phyloP scores from a whole-genome alignment of 441 rosid species.

The Hura crepitans region DNA sequence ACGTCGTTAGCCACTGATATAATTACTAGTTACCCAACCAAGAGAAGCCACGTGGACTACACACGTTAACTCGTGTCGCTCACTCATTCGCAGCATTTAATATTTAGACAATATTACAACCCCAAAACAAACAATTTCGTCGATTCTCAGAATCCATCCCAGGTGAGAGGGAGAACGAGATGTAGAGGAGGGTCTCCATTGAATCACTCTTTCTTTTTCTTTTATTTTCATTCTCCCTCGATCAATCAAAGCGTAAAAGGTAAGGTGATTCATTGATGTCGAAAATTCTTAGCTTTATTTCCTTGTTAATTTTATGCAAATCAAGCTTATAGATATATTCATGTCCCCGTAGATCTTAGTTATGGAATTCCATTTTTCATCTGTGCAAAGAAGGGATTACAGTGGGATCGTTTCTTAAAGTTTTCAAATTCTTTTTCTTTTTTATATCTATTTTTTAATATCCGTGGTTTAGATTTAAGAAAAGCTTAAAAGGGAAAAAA shows the following conservation, averaged over 20 bases:
- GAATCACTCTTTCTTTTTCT: background rate
- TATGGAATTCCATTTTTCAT: background rate
- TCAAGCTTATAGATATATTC: background rate
- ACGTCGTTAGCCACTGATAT: background rate
- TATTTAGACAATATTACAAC: background rate
- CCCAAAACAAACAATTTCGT: constrained; percentile 1
- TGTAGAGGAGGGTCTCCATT: background rate
- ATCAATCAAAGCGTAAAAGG: background rate
- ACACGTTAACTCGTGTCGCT: background rate
- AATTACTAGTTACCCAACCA: background rate
- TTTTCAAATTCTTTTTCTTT: background rate
- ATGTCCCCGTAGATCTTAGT: constrained; percentile 2
- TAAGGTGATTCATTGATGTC: constrained; percentile 1
- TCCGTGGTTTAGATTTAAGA: background rate
- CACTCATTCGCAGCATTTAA: no score
- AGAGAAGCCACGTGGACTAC: constrained; percentile 4
- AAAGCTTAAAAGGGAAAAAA: background rate
- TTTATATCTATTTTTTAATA: no score
- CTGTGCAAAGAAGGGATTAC: background rate
- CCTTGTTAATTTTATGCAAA: background rate
- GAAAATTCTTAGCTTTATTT: background rate
- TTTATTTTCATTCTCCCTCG: no score
- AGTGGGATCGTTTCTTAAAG: background rate
- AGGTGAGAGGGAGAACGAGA: background rate
- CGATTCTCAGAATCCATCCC: background rate